These are phyloP conservation scores for Voacanga thouarsii DNA, from an alignment of 257 asterid genomes.

Conservation along the genomic window DNA sequence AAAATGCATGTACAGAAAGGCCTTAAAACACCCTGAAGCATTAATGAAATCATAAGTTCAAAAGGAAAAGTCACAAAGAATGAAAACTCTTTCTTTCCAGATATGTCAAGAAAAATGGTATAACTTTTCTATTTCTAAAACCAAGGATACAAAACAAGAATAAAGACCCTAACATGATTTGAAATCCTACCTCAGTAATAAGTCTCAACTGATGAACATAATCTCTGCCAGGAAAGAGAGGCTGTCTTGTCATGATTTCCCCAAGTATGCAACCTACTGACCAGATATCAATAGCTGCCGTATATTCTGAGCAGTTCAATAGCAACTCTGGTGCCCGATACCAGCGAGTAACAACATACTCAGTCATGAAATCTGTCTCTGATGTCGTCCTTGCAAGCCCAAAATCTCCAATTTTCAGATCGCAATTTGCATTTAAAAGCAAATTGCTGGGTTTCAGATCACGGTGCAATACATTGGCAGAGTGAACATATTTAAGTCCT, in stretches of 20 bases:
- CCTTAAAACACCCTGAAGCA: background rate
- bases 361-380: conserved; percentile 98
- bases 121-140: background rate
- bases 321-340: conserved; percentile 97
- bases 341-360: conserved; percentile 99
- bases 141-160: background rate
- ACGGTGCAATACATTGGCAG: conserved; percentile 93
- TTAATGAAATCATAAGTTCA: background rate
- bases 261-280: conserved; percentile 98
- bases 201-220: conserved; percentile 97
- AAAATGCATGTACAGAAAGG: background rate
- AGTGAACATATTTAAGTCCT: conserved; percentile 91
- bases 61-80: background rate
- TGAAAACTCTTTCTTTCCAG: background rate
- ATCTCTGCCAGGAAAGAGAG: conserved; percentile 94
- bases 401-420: conserved; percentile 83
- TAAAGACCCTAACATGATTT: background rate
- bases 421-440: conserved; percentile 83
- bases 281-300: conserved; percentile 97
- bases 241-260: conserved; percentile 85
- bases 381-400: conserved; percentile 99
- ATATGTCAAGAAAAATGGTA: background rate
- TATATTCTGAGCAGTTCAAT: conserved; percentile 91
- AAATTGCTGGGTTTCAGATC: conserved; percentile 94
- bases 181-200: conserved; percentile 68